Percentiles rank a stretch among this genome's conserved stretches.
Evolutionary conservation across 2,329 filamentous ascomycete species (phyloP).

Genomic region (Rutstroemia sydowiana): DNA sequence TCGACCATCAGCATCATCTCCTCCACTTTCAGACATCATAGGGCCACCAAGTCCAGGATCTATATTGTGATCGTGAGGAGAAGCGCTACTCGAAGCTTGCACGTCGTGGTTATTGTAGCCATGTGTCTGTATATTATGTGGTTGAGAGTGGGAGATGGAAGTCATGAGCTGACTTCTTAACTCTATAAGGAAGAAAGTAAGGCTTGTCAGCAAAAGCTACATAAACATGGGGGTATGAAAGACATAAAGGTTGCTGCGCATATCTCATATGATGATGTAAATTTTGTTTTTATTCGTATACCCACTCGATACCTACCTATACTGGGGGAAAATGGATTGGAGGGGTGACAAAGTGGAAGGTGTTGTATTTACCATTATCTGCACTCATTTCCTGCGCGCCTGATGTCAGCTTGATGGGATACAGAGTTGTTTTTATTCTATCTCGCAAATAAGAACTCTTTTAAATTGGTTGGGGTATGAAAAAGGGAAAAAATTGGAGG

Average conservation of each 20-base stretch:
- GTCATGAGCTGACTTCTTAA: constrained; percentile 32
- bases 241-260: neutral
- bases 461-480: neutral
- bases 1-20: constrained; percentile 43
- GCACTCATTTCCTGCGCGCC: constrained; percentile 26
- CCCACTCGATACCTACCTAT: constrained; percentile 1
- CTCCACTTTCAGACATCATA: constrained; percentile 27
- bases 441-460: neutral
- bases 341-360: too few relatives aligned
- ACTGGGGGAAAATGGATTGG: constrained; percentile 1
- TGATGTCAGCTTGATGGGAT: constrained; percentile 23
- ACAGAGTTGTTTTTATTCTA: too few relatives aligned
- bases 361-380: constrained; percentile 25
- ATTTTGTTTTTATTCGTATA: constrained; percentile 10
- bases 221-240: constrained; percentile 5
- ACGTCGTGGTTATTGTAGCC: constrained; percentile 26
- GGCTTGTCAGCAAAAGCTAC: constrained; percentile 26
- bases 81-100: constrained; percentile 25
- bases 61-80: constrained; percentile 31
- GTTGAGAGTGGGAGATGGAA: constrained; percentile 16
- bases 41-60: constrained; percentile 29
- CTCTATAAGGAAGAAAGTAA: constrained; percentile 25
- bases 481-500: constrained; percentile 7
- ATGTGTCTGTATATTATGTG: constrained; percentile 22
- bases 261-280: neutral